A percentile compares a stretch with the other conserved stretches of the same genome.
Evolutionary conservation across 129 eudicot species (phyloP).

Genomic region (Pseudognaphalium luteoalbum): DNA sequence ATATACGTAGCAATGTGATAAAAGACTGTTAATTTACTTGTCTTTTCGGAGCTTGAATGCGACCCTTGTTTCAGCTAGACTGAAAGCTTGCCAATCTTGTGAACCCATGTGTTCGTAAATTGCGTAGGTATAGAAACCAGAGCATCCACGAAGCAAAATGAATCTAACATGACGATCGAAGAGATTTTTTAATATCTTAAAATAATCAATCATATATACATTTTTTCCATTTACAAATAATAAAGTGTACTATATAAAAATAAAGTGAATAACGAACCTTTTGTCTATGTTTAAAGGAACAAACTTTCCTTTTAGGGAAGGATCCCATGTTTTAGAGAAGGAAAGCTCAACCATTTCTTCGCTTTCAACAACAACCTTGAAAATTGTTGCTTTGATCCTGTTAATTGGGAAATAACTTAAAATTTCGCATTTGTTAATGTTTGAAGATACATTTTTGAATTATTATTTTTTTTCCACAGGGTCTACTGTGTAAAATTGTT

Average conservation of each 20-base stretch:
- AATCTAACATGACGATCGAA: constrained; percentile 49
- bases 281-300: constrained; percentile 90
- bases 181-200: not conserved
- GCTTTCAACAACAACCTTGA: constrained; percentile 63
- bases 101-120: constrained; percentile 87
- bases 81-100: constrained; percentile 87
- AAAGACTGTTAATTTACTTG: constrained; percentile 38
- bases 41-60: constrained; percentile 94
- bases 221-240: not conserved
- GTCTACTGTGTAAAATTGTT: too few species aligned
- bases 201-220: too few species aligned
- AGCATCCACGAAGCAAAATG: constrained; percentile 80
- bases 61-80: constrained; percentile 86
- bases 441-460: too few species aligned
- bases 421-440: not conserved
- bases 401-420: not conserved
- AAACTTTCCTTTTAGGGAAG: constrained; percentile 69
- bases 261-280: constrained; percentile 57
- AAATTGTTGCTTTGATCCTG: constrained; percentile 67
- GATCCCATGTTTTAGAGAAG: constrained; percentile 83
- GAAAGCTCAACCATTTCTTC: constrained; percentile 87
- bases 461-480: too few species aligned
- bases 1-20: not conserved
- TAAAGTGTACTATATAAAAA: not conserved
- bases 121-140: constrained; percentile 94